Evolutionary conservation across 2,329 filamentous ascomycete genomes (phyloP), one percentile per base, ranked within the genome.

Genomic region (Fusarium avenaceum): DNA sequence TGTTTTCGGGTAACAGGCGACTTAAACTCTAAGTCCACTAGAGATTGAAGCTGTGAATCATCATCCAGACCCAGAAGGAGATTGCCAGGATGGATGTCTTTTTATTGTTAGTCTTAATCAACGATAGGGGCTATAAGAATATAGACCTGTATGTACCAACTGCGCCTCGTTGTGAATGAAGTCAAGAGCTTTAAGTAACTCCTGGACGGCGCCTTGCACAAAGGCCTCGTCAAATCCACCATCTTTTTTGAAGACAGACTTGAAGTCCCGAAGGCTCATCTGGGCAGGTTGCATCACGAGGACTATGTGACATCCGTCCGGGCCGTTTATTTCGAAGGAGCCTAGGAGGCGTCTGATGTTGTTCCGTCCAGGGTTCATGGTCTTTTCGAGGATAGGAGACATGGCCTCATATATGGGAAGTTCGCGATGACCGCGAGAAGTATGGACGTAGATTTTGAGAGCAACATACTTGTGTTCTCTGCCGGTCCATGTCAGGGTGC

Each of bases 101-200:
- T 24, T 19, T 3, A 14, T 15, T 13, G 22, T 66, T 4, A 59
- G 38, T 20, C 43, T 33, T n/a, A n/a, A n/a, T n/a, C n/a, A n/a
- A n/a, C n/a, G n/a, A n/a, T n/a, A n/a, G n/a, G n/a, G 9, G 26
- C 9, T 9, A 3, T 28, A 4, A 5, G 15, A 9, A 11, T 4
- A 61, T 67, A 1, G 71, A 78, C 78, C 77, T 51, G 75, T 78
- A 47, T 80, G 77, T 0, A 76, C 71, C 3, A 72, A 44, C 11
- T 76, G 46, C 0, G 69, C 76, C 47, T 81, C 74, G 1, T 54
- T 69, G 19, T 81, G 79, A 4, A 80, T 59, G 42, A 79, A 80
- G 22, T 79, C 75, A 39, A 80, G 71, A 4, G 74, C 76, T 20
- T 75, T 56, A n/a, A 79, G 70, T 17, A 79, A 63, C 50, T 76